These are phyloP conservation scores for Coriolopsis trogii DNA, from an alignment of 1,284 basidiomycete species.

Conservation along the genomic window DNA sequence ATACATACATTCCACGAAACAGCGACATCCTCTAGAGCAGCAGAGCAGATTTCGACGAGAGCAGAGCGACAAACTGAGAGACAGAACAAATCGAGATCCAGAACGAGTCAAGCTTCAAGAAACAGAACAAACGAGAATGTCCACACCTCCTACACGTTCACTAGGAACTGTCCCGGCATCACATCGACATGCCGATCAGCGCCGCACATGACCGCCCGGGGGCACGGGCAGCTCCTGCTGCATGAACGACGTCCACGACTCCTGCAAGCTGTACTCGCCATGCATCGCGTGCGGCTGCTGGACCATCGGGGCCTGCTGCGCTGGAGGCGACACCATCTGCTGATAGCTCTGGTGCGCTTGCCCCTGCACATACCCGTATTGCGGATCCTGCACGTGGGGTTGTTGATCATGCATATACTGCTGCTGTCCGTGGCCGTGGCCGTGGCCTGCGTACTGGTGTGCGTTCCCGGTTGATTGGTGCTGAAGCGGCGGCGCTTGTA, in stretches of 20 bases:
- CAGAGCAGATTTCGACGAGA: too few relatives aligned
- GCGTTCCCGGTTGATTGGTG: too few relatives aligned
- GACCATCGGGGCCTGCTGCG: conserved; percentile 10
- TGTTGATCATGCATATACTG: not conserved
- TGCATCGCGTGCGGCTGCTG: conserved; percentile 7
- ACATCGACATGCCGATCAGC: not conserved
- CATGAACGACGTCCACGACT: conserved; percentile 39
- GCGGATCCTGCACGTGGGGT: conserved; percentile 4
- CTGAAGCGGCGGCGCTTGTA: too few relatives aligned
- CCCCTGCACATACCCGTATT: conserved; percentile 11
- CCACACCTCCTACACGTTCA: too few relatives aligned
- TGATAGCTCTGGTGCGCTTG: conserved; percentile 14
- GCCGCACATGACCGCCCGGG: too few relatives aligned
- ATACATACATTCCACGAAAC: too few relatives aligned
- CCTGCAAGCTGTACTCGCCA: conserved; percentile 32
- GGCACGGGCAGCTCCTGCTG: conserved; percentile 34
- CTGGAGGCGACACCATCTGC: conserved; percentile 15
- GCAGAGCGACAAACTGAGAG: too few relatives aligned
- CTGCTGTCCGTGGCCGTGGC: not conserved
- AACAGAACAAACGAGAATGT: too few relatives aligned
- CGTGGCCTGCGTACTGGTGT: not conserved
- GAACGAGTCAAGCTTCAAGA: too few relatives aligned
- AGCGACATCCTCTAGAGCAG: too few relatives aligned
- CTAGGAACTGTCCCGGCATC: not conserved
- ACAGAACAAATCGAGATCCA: too few relatives aligned